These are phyloP conservation scores for Chytriomyces sp. DNA, from an alignment of 192 early-diverging fungal genomes.

Conservation along the genomic window DNA sequence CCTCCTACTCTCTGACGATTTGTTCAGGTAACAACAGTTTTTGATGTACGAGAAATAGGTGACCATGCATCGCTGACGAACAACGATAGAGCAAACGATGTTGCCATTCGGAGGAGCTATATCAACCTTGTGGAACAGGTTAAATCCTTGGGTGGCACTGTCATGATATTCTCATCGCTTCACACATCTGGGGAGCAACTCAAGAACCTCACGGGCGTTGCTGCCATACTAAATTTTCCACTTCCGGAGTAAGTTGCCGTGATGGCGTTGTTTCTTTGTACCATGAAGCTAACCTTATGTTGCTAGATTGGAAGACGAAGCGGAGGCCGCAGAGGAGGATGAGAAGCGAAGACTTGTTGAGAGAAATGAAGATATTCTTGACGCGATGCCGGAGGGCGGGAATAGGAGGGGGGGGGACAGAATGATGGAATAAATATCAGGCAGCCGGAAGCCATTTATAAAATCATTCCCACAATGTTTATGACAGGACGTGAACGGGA, in stretches of 20 bases:
- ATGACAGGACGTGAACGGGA: too few relatives aligned
- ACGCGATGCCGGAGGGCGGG: constrained; percentile 19
- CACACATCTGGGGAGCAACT: constrained; percentile 97
- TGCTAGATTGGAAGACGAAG: constrained; percentile 28
- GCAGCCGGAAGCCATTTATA: too few relatives aligned
- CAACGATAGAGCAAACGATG: constrained; percentile 71
- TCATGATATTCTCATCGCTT: constrained; percentile 87
- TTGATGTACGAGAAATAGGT: background rate
- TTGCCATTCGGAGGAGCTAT: constrained; percentile 81
- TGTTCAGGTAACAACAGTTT: constrained; percentile 68
- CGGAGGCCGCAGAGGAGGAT: constrained; percentile 18
- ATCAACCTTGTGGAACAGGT: constrained; percentile 85
- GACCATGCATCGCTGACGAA: background rate
- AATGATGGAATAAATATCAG: too few relatives aligned
- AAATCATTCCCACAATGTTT: too few relatives aligned
- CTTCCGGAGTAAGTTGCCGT: constrained; percentile 72
- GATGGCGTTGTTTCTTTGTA: too few relatives aligned
- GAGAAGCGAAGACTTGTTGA: background rate
- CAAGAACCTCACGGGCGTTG: constrained; percentile 91
- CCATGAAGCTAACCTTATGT: too few relatives aligned
- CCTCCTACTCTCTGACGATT: constrained; percentile 87
- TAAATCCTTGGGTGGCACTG: constrained; percentile 71
- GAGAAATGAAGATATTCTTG: constrained; percentile 8
- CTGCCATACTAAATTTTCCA: constrained; percentile 91
- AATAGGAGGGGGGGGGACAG: background rate